phyloP scores from a whole-genome alignment of 1,139 yeast species.

The Diutina catenulata region DNA sequence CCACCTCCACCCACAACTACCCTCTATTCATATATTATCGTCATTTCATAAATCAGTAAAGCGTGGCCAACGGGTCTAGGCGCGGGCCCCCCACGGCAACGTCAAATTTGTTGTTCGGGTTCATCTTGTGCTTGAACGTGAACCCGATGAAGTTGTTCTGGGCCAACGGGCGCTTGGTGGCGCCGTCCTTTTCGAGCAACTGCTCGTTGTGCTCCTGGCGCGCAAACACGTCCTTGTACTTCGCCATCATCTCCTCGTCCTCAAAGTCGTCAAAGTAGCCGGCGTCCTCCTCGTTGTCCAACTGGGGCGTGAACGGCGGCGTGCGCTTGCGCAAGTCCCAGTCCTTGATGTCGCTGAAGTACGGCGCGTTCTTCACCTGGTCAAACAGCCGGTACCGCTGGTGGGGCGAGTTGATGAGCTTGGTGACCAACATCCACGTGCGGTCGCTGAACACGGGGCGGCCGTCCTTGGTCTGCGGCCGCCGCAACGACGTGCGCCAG shows the following conservation, averaged over 20 bases:
- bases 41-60: too few species aligned
- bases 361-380: slow-evolving; percentile 69
- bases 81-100: slow-evolving; percentile 23
- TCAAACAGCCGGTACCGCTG: slow-evolving; percentile 65
- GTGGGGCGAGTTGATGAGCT: slow-evolving; percentile 69
- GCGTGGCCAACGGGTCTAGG: slow-evolving; percentile 36
- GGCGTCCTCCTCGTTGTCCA: slow-evolving; percentile 95
- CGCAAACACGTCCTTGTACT: slow-evolving; percentile 92
- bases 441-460: slow-evolving; percentile 89
- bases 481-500: slow-evolving; percentile 78
- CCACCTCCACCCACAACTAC: too few species aligned
- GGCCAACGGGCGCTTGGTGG: slow-evolving; percentile 12
- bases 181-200: slow-evolving; percentile 51
- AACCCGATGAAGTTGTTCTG: slow-evolving; percentile 83
- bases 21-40: too few species aligned
- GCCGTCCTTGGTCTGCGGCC: slow-evolving; percentile 91
- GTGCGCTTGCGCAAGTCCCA: slow-evolving; percentile 64
- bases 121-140: slow-evolving; percentile 83
- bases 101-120: slow-evolving; percentile 44
- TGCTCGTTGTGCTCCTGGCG: slow-evolving; percentile 78
- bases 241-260: slow-evolving; percentile 94
- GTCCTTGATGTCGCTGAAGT: slow-evolving; percentile 66
- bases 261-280: slow-evolving; percentile 98
- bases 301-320: slow-evolving; percentile 95
- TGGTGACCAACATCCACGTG: slow-evolving; percentile 83